Conservation (phyloP, 768 basidiomycete species). For the Leccinum variicolor region DNA sequence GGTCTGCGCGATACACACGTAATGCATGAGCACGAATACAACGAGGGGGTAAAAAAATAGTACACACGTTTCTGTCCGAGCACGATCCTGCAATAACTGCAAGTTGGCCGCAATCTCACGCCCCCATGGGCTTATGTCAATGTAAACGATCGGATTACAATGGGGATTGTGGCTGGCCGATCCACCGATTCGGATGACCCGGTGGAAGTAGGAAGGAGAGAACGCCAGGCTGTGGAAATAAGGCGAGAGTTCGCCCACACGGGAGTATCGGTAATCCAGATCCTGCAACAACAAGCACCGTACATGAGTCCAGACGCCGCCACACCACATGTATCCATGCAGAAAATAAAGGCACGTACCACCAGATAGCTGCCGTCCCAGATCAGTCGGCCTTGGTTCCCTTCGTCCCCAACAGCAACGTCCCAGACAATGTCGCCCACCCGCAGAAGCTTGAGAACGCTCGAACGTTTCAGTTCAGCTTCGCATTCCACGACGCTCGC, state of each 20-base stretch:
- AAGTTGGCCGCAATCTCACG: slow-evolving; percentile 71
- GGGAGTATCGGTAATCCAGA: slow-evolving; percentile 78
- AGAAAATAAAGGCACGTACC: slow-evolving; percentile 43
- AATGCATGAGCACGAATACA: slow-evolving; percentile 6
- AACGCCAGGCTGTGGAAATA: slow-evolving; percentile 80
- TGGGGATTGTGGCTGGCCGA: slow-evolving; percentile 36
- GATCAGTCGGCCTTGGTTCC: slow-evolving; percentile 75
- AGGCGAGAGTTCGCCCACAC: slow-evolving; percentile 71
- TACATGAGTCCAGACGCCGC: neutral
- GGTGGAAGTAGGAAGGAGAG: slow-evolving; percentile 87
- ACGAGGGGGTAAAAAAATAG: neutral
- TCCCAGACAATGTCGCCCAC: slow-evolving; percentile 88
- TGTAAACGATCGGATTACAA: slow-evolving; percentile 61
- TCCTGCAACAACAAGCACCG: slow-evolving; percentile 47
- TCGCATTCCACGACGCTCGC: slow-evolving; percentile 80
- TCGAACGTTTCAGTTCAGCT: slow-evolving; percentile 59
- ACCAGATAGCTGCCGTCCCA: slow-evolving; percentile 91
- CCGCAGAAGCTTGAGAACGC: slow-evolving; percentile 55
- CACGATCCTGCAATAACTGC: slow-evolving; percentile 74
- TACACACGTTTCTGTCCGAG: slow-evolving; percentile 77
- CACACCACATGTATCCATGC: neutral
- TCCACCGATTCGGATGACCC: slow-evolving; percentile 63
- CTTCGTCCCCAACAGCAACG: slow-evolving; percentile 80
- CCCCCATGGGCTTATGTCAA: slow-evolving; percentile 78
- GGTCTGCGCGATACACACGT: slow-evolving; percentile 44